A percentile compares a stretch with the other conserved stretches of the same genome.
Evolutionary conservation across 306 rosid genomes (phyloP).

Genomic region (Fragaria vesca): DNA sequence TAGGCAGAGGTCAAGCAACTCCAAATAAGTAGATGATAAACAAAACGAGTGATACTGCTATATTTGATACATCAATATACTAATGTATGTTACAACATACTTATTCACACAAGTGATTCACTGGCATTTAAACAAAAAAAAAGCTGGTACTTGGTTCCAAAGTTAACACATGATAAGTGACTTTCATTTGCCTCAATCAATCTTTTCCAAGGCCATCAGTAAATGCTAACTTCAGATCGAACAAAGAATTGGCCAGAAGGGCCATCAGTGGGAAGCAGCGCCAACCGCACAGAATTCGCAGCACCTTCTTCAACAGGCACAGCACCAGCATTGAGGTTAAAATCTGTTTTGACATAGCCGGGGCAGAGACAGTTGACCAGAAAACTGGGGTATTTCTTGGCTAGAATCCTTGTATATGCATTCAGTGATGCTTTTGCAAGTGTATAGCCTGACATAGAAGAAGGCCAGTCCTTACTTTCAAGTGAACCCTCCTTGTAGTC

Average conservation of each 20-base stretch:
- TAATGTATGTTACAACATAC: neutral
- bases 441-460: slow-evolving; percentile 20
- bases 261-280: slow-evolving; percentile 37
- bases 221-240: neutral
- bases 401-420: slow-evolving; percentile 48
- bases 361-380: slow-evolving; percentile 49
- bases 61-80: neutral
- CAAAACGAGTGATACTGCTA: neutral
- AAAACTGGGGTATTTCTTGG: slow-evolving; percentile 36
- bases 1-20: too few species aligned
- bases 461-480: slow-evolving; percentile 50
- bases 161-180: neutral
- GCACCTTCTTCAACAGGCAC: slow-evolving; percentile 51
- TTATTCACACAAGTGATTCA: neutral
- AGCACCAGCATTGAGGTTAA: slow-evolving; percentile 32
- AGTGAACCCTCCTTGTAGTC: slow-evolving; percentile 41
- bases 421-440: slow-evolving; percentile 46
- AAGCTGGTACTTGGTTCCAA: neutral
- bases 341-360: slow-evolving; percentile 45
- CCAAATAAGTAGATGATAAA: too few species aligned
- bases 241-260: slow-evolving; percentile 32
- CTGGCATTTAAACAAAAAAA: neutral
- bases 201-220: neutral
- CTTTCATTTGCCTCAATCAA: neutral
- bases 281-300: slow-evolving; percentile 47